Percentiles rank a stretch among this genome's conserved stretches.
phyloP scores from a whole-genome alignment of 371 early-diverging fungal genomes.

The Mucor lusitanicus region DNA sequence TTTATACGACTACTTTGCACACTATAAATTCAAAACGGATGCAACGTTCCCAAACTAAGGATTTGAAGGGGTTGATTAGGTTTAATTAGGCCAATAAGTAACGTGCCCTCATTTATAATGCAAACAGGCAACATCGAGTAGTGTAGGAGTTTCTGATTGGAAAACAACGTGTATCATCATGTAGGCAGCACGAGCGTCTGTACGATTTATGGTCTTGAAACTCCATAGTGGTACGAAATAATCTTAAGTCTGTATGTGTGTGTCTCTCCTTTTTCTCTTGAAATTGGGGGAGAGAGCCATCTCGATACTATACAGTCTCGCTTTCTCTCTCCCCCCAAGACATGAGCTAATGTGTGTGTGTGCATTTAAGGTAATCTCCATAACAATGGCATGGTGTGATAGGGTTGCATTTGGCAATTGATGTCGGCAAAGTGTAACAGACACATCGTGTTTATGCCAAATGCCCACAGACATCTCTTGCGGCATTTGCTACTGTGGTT shows the following conservation, averaged over 20 bases:
- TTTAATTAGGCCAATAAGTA: constrained; percentile 21
- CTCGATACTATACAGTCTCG: too few relatives aligned
- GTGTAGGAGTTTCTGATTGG: constrained; percentile 1
- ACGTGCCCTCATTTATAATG: constrained; percentile 15
- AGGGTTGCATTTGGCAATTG: too few relatives aligned
- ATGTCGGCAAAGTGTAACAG: too few relatives aligned
- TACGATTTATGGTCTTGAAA: constrained; percentile 14
- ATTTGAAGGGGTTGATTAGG: constrained; percentile 12
- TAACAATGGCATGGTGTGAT: too few relatives aligned
- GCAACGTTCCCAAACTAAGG: constrained; percentile 24
- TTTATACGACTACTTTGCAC: background rate
- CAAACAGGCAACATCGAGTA: background rate
- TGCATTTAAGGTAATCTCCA: too few relatives aligned
- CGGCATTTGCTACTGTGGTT: too few relatives aligned
- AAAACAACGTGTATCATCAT: constrained; percentile 16
- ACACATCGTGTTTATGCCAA: too few relatives aligned
- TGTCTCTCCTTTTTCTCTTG: background rate
- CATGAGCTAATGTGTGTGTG: too few relatives aligned
- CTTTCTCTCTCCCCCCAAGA: too few relatives aligned
- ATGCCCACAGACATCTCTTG: too few relatives aligned
- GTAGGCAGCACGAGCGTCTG: constrained; percentile 17
- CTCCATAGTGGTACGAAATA: constrained; percentile 2
- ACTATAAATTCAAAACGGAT: background rate
- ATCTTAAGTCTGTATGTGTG: background rate
- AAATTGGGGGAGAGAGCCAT: too few relatives aligned